Evolutionary conservation across 306 rosid genomes (phyloP).

Genomic region (Castanea crenata): DNA sequence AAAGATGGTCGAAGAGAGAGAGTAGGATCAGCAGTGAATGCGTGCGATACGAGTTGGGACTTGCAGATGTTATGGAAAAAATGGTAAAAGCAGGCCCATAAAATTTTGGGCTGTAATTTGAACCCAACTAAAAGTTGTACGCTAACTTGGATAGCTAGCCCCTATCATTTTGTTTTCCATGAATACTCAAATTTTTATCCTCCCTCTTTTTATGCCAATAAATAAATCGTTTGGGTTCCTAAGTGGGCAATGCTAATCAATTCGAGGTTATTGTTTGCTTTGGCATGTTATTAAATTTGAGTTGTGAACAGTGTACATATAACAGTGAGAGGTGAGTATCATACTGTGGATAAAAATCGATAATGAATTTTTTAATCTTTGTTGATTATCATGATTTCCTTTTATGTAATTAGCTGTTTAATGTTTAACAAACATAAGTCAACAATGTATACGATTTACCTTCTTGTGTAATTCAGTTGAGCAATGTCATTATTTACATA

Average conservation of each 20-base stretch:
- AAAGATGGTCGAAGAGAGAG: slow-evolving; percentile 31
- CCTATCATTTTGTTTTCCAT: background rate
- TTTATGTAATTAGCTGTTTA: too few relatives aligned
- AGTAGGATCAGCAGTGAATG: slow-evolving; percentile 41
- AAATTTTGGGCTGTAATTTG: background rate
- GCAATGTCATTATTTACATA: background rate
- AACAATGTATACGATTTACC: background rate
- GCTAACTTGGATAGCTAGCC: background rate
- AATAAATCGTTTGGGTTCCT: background rate
- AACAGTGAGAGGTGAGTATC: too few relatives aligned
- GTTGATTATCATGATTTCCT: background rate
- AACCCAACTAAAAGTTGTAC: background rate
- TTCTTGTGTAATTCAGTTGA: background rate
- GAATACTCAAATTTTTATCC: background rate
- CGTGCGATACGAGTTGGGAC: slow-evolving; percentile 23
- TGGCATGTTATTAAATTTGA: background rate
- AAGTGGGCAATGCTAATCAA: background rate
- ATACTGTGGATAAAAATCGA: too few relatives aligned
- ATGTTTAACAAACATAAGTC: background rate
- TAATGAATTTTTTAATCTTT: background rate
- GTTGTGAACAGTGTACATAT: background rate
- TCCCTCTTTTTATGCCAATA: background rate
- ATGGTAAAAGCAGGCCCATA: background rate
- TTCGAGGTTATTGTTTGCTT: background rate
- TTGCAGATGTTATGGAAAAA: background rate